A percentile compares a stretch with the other conserved stretches of the same genome.
phyloP scores from a whole-genome alignment of 2,329 filamentous ascomycete species.

The Plenodomus lindquistii region DNA sequence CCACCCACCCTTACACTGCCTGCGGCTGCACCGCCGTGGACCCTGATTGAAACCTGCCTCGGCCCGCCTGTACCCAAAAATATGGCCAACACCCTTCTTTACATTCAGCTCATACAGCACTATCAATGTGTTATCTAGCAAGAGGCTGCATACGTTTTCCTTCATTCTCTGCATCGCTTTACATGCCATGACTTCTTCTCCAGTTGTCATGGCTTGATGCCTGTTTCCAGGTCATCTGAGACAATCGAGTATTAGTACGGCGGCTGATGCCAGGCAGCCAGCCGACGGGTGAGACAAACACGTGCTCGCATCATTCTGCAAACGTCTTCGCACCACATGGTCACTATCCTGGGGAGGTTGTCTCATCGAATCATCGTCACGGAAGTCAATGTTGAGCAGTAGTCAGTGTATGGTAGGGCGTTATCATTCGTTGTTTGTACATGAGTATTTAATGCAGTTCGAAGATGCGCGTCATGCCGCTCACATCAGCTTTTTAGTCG shows the following conservation, averaged over 20 bases:
- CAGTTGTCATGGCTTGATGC: too few species aligned
- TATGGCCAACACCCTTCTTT: too few species aligned
- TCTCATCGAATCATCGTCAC: too few species aligned
- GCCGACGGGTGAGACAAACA: not conserved
- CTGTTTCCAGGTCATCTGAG: not conserved
- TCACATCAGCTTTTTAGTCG: not conserved
- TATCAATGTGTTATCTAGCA: too few species aligned
- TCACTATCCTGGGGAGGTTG: not conserved
- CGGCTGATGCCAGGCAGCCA: not conserved
- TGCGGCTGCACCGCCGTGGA: not conserved
- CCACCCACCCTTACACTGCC: conserved; percentile 13
- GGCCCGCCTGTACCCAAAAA: not conserved
- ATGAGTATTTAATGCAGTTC: not conserved
- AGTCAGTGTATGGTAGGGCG: not conserved
- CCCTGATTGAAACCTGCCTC: not conserved
- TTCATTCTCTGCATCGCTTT: too few species aligned
- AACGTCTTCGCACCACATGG: not conserved
- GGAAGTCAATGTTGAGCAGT: not conserved
- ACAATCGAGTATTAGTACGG: not conserved
- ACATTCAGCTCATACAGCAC: too few species aligned
- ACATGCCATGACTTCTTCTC: too few species aligned
- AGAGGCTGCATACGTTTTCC: too few species aligned
- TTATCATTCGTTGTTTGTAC: not conserved
- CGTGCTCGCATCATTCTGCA: not conserved
- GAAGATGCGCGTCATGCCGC: not conserved